Percentiles rank a stretch among this genome's conserved stretches.
These are phyloP conservation scores for Epichloe gansuensis DNA, from an alignment of 2,329 filamentous ascomycete genomes.

Conservation along the genomic window DNA sequence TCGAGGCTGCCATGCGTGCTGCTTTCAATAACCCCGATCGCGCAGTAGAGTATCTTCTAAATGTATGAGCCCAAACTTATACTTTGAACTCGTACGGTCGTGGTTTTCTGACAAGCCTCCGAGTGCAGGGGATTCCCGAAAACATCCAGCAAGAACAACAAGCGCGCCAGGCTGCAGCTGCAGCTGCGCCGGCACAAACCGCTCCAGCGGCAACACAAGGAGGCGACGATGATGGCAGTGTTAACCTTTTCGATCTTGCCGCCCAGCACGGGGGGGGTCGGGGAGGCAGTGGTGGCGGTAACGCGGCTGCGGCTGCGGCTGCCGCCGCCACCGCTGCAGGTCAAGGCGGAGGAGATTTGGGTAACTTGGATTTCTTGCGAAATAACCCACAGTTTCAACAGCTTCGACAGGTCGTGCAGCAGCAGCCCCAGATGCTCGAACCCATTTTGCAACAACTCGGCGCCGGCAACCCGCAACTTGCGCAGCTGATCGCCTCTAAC, in stretches of 20 bases:
- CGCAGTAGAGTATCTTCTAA: constrained; percentile 91
- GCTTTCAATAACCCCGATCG: constrained; percentile 96
- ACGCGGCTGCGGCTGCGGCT: constrained; percentile 29
- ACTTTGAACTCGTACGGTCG: not conserved
- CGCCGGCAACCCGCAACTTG: constrained; percentile 86
- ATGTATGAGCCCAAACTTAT: constrained; percentile 38
- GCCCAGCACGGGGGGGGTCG: constrained; percentile 52
- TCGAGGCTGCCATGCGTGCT: constrained; percentile 88
- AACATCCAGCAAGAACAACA: constrained; percentile 61
- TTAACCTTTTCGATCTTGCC: constrained; percentile 89
- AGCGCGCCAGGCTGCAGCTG: constrained; percentile 29
- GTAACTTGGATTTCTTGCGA: constrained; percentile 84
- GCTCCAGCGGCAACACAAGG: constrained; percentile 21
- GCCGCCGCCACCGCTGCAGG: constrained; percentile 39
- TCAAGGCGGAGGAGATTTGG: constrained; percentile 41
- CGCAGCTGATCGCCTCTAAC: constrained; percentile 80
- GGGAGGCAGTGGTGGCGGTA: constrained; percentile 29
- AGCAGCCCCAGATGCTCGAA: constrained; percentile 96
- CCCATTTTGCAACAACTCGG: constrained; percentile 94
- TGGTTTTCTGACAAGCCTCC: not conserved
- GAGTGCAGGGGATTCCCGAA: constrained; percentile 72
- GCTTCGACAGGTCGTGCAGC: constrained; percentile 89
- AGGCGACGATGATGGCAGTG: constrained; percentile 49
- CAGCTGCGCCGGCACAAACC: constrained; percentile 22
- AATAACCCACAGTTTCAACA: constrained; percentile 98